Evolutionary conservation across 495 filamentous ascomycete species (phyloP).

Genomic region (Xylaria flabelliformis): DNA sequence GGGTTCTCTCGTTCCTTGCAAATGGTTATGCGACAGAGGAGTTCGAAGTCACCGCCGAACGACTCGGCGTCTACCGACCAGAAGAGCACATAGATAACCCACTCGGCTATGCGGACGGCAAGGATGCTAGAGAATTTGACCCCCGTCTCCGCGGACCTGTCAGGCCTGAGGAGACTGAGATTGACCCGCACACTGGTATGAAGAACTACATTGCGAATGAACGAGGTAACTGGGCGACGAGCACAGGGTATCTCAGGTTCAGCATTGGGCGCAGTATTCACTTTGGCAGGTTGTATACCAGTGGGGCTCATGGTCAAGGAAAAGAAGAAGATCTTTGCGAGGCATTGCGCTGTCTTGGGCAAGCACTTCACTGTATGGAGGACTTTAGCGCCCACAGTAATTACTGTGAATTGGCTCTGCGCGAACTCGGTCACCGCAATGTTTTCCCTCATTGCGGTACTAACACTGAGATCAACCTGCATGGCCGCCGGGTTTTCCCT

Average conservation of each 20-base stretch:
- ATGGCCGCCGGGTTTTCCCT: conserved; percentile 78
- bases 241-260: conserved; percentile 85
- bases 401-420: conserved; percentile 85
- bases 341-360: conserved; percentile 83
- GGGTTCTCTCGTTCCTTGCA: conserved; percentile 89
- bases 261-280: conserved; percentile 87
- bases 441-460: conserved; percentile 90
- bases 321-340: conserved; percentile 89
- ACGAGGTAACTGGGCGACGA: conserved; percentile 81
- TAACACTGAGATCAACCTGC: conserved; percentile 72
- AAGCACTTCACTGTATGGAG: conserved; percentile 91
- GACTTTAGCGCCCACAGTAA: conserved; percentile 97
- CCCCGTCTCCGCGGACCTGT: conserved; percentile 81
- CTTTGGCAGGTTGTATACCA: conserved; percentile 84
- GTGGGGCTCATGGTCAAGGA: conserved; percentile 66
- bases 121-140: conserved; percentile 86
- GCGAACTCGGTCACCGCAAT: conserved; percentile 80
- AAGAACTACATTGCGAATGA: conserved; percentile 99
- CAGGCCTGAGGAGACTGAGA: conserved; percentile 73
- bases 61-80: conserved; percentile 89
- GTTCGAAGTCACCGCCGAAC: conserved; percentile 92
- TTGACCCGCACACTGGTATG: conserved; percentile 89
- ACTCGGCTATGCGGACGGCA: conserved; percentile 87
- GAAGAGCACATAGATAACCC: conserved; percentile 96
- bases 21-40: conserved; percentile 97